These are phyloP conservation scores for Syzygium aromaticum DNA, from an alignment of 345 rosid genomes.

Conservation along the genomic window DNA sequence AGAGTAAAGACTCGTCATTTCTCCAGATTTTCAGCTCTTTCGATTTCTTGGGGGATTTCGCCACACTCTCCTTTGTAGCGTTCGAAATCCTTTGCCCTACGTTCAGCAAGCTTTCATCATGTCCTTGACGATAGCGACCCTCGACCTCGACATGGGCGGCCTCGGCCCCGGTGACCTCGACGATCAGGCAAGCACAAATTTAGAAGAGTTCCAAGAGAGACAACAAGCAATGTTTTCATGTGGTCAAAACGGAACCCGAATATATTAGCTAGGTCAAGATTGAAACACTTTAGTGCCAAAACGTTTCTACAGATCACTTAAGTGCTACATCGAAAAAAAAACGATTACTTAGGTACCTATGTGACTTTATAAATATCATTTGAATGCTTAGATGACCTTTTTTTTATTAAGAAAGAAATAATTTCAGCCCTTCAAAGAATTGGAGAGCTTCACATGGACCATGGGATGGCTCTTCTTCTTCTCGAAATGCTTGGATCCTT, in stretches of 20 bases:
- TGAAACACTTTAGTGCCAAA: no score
- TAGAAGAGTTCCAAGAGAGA: neutral
- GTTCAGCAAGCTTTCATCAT: no score
- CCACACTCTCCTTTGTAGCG: neutral
- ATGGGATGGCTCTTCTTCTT: no score
- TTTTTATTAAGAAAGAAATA: no score
- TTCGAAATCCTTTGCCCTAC: neutral
- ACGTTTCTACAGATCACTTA: no score
- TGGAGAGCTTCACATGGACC: no score
- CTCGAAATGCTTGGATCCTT: no score
- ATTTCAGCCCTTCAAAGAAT: no score
- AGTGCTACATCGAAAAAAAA: no score
- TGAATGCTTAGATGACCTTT: no score
- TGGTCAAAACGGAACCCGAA: neutral
- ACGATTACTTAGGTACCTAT: no score
- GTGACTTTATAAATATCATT: no score
- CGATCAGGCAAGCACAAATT: neutral
- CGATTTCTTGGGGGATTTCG: neutral
- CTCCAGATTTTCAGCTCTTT: neutral
- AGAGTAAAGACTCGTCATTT: neutral
- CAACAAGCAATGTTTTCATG: accelerated
- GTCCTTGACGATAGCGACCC: accelerated
- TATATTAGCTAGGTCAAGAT: neutral
- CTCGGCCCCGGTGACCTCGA: accelerated
- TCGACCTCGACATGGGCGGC: neutral